Conservation (phyloP, 2,329 filamentous ascomycete species). For the Colletotrichum brevisporum region DNA sequence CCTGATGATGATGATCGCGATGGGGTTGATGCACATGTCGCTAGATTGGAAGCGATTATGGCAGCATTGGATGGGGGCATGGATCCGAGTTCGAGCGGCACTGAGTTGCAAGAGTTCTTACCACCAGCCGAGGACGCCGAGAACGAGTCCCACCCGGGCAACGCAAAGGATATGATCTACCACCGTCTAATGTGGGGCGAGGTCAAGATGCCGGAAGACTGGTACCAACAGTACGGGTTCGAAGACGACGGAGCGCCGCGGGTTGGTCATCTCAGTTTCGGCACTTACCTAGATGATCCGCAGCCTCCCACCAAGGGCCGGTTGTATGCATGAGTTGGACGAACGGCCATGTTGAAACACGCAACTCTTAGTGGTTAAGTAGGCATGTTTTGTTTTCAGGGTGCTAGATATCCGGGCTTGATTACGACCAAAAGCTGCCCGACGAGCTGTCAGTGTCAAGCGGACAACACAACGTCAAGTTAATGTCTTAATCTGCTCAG, state of each 20-base stretch:
- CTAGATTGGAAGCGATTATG: too few species aligned
- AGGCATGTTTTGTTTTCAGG: too few species aligned
- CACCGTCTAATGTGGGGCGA: background rate
- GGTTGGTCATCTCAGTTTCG: slow-evolving; percentile 4
- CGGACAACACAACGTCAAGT: background rate
- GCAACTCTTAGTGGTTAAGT: too few species aligned
- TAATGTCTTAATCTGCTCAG: background rate
- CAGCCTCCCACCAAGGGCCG: background rate
- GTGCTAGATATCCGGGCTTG: too few species aligned
- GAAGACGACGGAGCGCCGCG: background rate
- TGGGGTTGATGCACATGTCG: too few species aligned
- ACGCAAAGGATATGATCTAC: background rate
- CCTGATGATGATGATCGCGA: background rate
- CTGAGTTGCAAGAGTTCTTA: background rate
- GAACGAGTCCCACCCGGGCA: too few species aligned
- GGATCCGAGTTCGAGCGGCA: too few species aligned
- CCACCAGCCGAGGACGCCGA: background rate
- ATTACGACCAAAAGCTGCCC: too few species aligned
- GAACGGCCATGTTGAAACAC: too few species aligned
- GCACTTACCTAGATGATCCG: background rate
- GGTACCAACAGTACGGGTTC: background rate
- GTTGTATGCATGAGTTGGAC: background rate
- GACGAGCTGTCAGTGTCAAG: too few species aligned
- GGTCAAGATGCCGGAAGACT: background rate
- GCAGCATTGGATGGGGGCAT: too few species aligned